Base-by-base conservation (phyloP, 2,329 filamentous ascomycete genomes). In the Zasmidium cellare region DNA sequence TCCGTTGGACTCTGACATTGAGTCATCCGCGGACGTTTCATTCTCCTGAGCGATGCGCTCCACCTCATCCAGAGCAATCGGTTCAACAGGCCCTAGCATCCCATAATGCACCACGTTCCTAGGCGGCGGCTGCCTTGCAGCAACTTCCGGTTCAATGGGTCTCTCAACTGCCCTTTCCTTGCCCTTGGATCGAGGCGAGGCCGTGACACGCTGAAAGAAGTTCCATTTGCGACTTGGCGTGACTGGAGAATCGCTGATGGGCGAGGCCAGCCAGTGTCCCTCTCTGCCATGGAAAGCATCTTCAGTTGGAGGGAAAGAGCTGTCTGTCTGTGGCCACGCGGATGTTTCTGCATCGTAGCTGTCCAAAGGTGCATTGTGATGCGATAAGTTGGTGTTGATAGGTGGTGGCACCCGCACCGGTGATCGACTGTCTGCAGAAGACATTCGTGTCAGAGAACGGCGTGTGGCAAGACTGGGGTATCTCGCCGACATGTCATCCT, bases 191-290 rank as follows among this genome's bases (percentile, higher is more conserved):
- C 76, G 70, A 28, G 75, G 72, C 11, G 72, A 68, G 3, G 75
- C 72, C 14, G 79, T 77, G 7, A 76, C 75, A 12, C 78, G 72
- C 53, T 85, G 82, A 58, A 87, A 85, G 62, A 87, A 84, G 63
- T 84, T 86, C 83, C 82, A 86, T 70, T 78, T 79, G 60, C 74
- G 73, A 20, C 73, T 65, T 18, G 75, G 67, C 67, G 79, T 80
- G 18, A 64, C 56, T 18, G 23, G 48, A 9, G 53, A 23, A 11
- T 55, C 53, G 16, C 47, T 20, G 2, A 57, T 28, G 11, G 58
- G 60, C 9, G 63, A 58, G 2, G 61, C 60, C 18, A 76, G 59
- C 74, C 74, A 75, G 24, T 68, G 68, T 16, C 74, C 69, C 61
- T 78, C 76, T 54, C 71, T 74, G 18, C 67, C 67, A 23, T 75